Evolutionary conservation across 1,284 basidiomycete species (phyloP), one percentile per base, ranked within the genome.

Genomic region (Puccinia coronata): DNA sequence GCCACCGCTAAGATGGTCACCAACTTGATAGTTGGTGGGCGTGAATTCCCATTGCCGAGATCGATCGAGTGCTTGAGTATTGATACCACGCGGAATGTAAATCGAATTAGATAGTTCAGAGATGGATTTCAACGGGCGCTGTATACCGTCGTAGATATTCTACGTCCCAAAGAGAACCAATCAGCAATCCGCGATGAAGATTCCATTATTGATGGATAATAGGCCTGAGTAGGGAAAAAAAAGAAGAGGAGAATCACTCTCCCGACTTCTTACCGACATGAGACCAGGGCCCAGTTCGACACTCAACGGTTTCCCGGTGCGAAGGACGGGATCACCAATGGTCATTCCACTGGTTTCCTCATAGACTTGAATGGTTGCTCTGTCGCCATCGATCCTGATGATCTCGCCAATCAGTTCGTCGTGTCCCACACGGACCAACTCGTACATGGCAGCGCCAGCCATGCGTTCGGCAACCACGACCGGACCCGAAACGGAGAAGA

Each of bases 361-460:
- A 86, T 99, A 99, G n/a, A 99, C 97, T 88, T 99, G 97, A 83
- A 99, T 98, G 11, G 96, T 99, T 74, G 94, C 93, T 88, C 98
- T 95, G 88, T 97, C 96, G 82, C 91, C 91, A 85, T 98, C 95
- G 87, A 98, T 97, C 86, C 96, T 91, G 84, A 98, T 98, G 85
- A 98, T 95, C 93, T 98, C 95, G 25, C 81, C 81, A 59, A 82
- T 59, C 47, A 82, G 55, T 87, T 98, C 95, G 87, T 97, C 94
- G 86, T 98, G 96, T 2, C 95, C 96, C 75, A 98, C 95, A 84
- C 95, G 92, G 80, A 96, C 93, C 70, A 98, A 91, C 86, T 98
- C 95, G 88, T 97, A 96, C 95, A 98, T 98, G 80, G 95, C 94
- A 82, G 92, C 93, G 79, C 95, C 96, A 82, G 90, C 90, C 95